Evolutionary conservation across 176 grass and related monocot species (phyloP).

Genomic region (Oryza rufipogon): DNA sequence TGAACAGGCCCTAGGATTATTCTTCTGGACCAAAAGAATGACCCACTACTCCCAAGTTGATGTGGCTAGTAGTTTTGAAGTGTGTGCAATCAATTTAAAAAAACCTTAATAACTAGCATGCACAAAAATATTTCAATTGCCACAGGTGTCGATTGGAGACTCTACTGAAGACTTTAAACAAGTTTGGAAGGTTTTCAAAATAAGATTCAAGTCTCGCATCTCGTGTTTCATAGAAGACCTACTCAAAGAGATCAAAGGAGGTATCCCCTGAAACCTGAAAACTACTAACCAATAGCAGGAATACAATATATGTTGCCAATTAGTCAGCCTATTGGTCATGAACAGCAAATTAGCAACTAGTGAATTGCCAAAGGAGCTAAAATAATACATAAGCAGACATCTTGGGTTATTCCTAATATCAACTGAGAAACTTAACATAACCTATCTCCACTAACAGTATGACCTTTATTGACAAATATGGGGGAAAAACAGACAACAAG

Average conservation of each 20-base stretch:
- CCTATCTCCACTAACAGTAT: conserved; percentile 12
- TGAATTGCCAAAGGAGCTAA: conserved; percentile 6
- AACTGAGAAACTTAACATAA: conserved; percentile 10
- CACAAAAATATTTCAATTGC: background rate
- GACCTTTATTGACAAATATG: conserved; percentile 1
- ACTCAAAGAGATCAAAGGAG: background rate
- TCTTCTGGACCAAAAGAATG: conserved; percentile 26
- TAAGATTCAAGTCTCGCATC: background rate
- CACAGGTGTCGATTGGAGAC: background rate
- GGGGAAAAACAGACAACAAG: background rate
- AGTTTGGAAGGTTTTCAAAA: background rate
- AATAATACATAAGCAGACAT: conserved; percentile 17
- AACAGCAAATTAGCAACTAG: conserved; percentile 16
- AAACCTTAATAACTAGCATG: background rate
- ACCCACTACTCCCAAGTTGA: background rate
- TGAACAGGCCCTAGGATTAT: background rate
- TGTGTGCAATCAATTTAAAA: background rate
- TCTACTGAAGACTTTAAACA: background rate
- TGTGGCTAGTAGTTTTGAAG: background rate
- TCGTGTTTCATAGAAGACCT: background rate
- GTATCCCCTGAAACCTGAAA: background rate
- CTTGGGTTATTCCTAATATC: background rate
- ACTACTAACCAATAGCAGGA: background rate
- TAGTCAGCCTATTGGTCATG: background rate
- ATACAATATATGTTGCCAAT: background rate